Base-by-base conservation (phyloP, 805 yeast genomes). In the Metschnikowia lochheadii region DNA sequence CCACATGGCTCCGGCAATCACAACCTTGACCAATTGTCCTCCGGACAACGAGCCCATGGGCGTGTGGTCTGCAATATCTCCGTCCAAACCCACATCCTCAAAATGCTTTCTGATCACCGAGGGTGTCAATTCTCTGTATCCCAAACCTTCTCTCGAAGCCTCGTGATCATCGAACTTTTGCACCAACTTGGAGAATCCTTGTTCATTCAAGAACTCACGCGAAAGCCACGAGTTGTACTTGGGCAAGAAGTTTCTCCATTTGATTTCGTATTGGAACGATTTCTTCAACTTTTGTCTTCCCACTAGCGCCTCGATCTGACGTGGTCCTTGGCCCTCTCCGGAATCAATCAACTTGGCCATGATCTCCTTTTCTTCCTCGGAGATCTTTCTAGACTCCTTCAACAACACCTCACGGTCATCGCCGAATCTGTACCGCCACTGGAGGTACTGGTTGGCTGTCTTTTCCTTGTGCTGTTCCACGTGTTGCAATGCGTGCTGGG, bases 1-100 rank as follows among this genome's bases (percentile, higher is more conserved):
- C 99, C 99, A 92, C 94, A 92, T 92, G 57, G 98, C 97, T 73
- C 98, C 99, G 13, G 98, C 98, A 75, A 92, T 92, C 53, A 92
- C 99, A 56, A 92, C 98, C 73, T 92, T 92, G 54, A 92, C 99
- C 67, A 92, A 80, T 76, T 92, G 99, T 63, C 99, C 99, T 68
- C 99, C 99, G 23, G 97, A 90, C 56, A 92, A 78, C 6, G 96
- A 89, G 21, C 98, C 97, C 81, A 92, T 76, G 48, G 97, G 97
- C 17, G 97, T 92, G 70, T 92, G 98, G 70, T 94, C 97, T 36
- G 98, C 98, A 73, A 92, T 91, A 64, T 92, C 99, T 60, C 97
- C 95, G 63, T 94, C 99, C 59, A 92, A 79, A 53, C 99, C 99
- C 63, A 92, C 96, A 63, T 84, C 98, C 72, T 92, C 98, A 58